phyloP scores from a whole-genome alignment of 2,329 filamentous ascomycete species.

The Colletotrichum sp. region DNA sequence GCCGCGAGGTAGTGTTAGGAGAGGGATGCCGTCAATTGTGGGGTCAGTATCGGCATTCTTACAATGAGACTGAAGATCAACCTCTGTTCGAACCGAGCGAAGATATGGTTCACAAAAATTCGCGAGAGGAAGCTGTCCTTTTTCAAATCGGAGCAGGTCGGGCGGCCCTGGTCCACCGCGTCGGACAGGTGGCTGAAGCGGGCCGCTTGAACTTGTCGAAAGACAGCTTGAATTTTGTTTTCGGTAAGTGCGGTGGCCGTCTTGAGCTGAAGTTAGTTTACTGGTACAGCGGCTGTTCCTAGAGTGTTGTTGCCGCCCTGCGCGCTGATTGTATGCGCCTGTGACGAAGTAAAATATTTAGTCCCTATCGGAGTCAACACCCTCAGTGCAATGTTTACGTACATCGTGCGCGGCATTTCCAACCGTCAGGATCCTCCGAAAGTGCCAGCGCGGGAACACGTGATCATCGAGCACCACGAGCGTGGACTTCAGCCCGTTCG shows the following conservation, averaged over 20 bases:
- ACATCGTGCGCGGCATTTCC: conserved; percentile 48
- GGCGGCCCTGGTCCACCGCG: neutral
- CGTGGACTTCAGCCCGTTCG: conserved; percentile 27
- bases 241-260: neutral
- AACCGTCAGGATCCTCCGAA: conserved; percentile 39
- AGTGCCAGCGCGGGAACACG: conserved; percentile 40
- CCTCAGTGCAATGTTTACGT: neutral
- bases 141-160: neutral
- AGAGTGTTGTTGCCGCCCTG: conserved; percentile 27
- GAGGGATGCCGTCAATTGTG: neutral
- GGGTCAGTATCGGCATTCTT: neutral
- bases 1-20: neutral
- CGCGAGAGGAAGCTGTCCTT: neutral
- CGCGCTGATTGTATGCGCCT: conserved; percentile 24
- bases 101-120: neutral
- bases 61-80: neutral
- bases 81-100: neutral
- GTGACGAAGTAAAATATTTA: neutral
- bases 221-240: too few relatives aligned
- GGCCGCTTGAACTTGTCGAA: neutral
- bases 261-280: neutral
- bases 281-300: conserved; percentile 21
- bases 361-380: too few relatives aligned
- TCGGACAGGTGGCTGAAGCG: neutral
- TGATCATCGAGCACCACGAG: conserved; percentile 31